Conservation (phyloP, 257 asterid species). For the Jacaranda mimosifolia region DNA sequence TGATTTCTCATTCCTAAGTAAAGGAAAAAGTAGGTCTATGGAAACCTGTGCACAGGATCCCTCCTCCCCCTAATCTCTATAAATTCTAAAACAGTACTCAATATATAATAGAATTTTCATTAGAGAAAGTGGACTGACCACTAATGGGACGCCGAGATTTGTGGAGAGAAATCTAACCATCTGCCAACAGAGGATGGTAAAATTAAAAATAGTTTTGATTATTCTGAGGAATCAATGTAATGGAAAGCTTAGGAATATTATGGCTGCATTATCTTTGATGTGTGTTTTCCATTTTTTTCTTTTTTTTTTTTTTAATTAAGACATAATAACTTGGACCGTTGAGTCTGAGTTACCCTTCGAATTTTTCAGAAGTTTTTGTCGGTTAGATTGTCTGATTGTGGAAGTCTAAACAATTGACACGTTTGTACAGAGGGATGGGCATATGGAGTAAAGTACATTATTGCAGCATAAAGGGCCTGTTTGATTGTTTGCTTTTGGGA, state of each 20-base stretch:
- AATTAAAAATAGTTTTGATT: too few species aligned
- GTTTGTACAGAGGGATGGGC: constrained; percentile 22
- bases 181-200: too few species aligned
- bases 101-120: constrained; percentile 32
- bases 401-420: constrained; percentile 18
- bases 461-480: background rate
- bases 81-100: constrained; percentile 11
- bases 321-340: constrained; percentile 28
- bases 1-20: constrained; percentile 50
- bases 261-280: constrained; percentile 14
- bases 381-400: constrained; percentile 34
- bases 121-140: constrained; percentile 48
- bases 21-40: constrained; percentile 43
- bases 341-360: constrained; percentile 25
- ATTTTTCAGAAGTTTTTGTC: constrained; percentile 34
- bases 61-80: background rate
- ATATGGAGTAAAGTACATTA: background rate
- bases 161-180: constrained; percentile 41
- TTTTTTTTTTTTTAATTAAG: background rate
- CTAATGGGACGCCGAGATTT: constrained; percentile 41
- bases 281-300: background rate
- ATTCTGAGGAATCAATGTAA: constrained; percentile 17
- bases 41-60: constrained; percentile 14
- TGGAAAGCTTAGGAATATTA: constrained; percentile 30
- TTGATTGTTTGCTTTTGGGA: background rate